Evolutionary conservation across 495 filamentous ascomycete genomes (phyloP).

Genomic region (Rostrohypoxylon terebratum): DNA sequence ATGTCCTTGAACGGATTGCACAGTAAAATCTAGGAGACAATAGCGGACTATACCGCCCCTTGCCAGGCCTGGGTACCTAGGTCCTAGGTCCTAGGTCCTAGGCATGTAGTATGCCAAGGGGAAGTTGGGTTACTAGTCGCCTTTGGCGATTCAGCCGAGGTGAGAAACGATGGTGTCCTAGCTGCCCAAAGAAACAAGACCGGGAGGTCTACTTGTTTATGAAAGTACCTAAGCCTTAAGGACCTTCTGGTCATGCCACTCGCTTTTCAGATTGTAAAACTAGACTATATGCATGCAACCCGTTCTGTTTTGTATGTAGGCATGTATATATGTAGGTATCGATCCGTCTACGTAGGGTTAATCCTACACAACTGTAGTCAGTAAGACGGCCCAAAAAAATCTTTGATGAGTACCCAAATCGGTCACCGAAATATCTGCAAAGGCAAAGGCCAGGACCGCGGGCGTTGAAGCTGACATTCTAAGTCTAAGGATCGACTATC

Average conservation of each 20-base stretch:
- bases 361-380: conserved; percentile 21
- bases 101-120: conserved; percentile 29
- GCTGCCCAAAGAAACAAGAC: conserved; percentile 22
- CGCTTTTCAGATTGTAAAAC: conserved; percentile 18
- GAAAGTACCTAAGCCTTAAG: too few relatives aligned
- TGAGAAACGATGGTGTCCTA: conserved; percentile 19
- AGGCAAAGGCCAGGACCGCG: conserved; percentile 12
- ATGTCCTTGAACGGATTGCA: conserved; percentile 10
- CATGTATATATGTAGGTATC: neutral
- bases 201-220: conserved; percentile 10
- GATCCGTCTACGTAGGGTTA: neutral
- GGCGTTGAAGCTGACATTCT: conserved; percentile 10
- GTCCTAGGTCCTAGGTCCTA: too few relatives aligned
- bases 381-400: conserved; percentile 32
- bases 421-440: conserved; percentile 30
- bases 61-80: conserved; percentile 1
- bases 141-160: conserved; percentile 42
- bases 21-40: conserved; percentile 24
- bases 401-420: conserved; percentile 32
- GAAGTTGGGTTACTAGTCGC: conserved; percentile 33
- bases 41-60: conserved; percentile 9
- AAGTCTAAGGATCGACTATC: conserved; percentile 5
- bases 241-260: conserved; percentile 18
- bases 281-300: conserved; percentile 27
- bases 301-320: conserved; percentile 7